Percentiles rank a stretch among this genome's conserved stretches.
phyloP scores from a whole-genome alignment of 1,284 basidiomycete genomes.

The Naganishia liquefaciens region DNA sequence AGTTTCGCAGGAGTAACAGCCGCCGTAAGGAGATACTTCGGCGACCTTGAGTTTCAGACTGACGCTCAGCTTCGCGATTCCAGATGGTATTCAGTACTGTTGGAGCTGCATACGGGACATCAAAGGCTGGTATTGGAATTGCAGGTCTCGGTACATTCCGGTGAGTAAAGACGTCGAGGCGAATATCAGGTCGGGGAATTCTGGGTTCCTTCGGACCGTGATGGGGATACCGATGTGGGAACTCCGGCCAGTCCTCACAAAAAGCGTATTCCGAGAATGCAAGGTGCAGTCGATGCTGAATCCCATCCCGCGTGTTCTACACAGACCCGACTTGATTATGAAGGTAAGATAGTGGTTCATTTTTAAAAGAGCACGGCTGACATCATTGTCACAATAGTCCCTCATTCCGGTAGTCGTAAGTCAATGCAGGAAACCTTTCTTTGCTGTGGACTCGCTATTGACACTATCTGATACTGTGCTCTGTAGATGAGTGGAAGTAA shows the following conservation, averaged over 20 bases:
- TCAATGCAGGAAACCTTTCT: slow-evolving; percentile 6
- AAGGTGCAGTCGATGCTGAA: not conserved
- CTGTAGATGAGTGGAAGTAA: slow-evolving; percentile 69
- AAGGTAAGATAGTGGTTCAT: slow-evolving; percentile 62
- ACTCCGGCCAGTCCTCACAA: not conserved
- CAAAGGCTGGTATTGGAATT: slow-evolving; percentile 97
- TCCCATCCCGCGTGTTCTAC: no score
- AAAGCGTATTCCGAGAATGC: not conserved
- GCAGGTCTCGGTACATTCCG: slow-evolving; percentile 87
- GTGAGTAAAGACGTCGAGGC: slow-evolving; percentile 36
- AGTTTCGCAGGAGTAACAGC: slow-evolving; percentile 35
- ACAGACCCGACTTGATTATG: slow-evolving; percentile 93
- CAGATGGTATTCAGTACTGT: slow-evolving; percentile 61
- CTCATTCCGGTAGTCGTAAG: slow-evolving; percentile 69
- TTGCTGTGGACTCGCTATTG: not conserved
- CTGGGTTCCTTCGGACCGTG: not conserved
- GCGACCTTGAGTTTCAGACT: not conserved
- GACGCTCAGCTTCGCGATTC: not conserved
- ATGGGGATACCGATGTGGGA: no score
- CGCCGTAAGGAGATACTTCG: slow-evolving; percentile 17
- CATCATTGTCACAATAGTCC: slow-evolving; percentile 5
- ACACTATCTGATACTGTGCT: not conserved
- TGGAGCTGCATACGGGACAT: slow-evolving; percentile 94
- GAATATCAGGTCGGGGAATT: not conserved
- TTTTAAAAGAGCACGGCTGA: not conserved